phyloP scores from a whole-genome alignment of 1,284 basidiomycete genomes.

The Termitomyces sp. region DNA sequence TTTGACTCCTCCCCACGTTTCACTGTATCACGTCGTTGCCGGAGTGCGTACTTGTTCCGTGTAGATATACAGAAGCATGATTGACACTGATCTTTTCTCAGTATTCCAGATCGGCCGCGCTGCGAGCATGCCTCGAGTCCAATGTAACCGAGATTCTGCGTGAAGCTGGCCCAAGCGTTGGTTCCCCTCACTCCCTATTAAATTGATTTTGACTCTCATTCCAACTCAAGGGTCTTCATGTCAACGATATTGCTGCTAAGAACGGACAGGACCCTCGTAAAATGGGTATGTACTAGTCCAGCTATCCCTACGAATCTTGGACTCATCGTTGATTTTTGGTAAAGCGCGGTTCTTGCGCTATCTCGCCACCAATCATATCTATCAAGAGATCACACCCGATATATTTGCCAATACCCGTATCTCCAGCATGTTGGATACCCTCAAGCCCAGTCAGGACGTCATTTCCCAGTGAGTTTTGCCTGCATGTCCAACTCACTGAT shows the following conservation, averaged over 20 bases:
- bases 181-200: too few species aligned
- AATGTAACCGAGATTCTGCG: too few species aligned
- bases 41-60: slow-evolving; percentile 14
- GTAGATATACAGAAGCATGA: too few species aligned
- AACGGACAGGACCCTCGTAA: slow-evolving; percentile 3
- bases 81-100: too few species aligned
- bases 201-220: too few species aligned
- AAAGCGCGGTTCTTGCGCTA: slow-evolving; percentile 1
- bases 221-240: background rate
- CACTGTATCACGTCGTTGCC: slow-evolving; percentile 17
- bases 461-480: slow-evolving; percentile 15
- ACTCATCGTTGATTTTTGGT: background rate
- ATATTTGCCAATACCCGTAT: slow-evolving; percentile 33
- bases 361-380: slow-evolving; percentile 32
- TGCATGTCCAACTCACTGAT: background rate
- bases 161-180: too few species aligned
- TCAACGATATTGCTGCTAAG: background rate
- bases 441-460: slow-evolving; percentile 21
- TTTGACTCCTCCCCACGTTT: slow-evolving; percentile 21
- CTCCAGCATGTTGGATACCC: slow-evolving; percentile 25
- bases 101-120: slow-evolving; percentile 11
- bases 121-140: too few species aligned
- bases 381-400: slow-evolving; percentile 30
- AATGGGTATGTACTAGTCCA: background rate
- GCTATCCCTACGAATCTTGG: too few species aligned